Percentiles rank a stretch among this genome's conserved stretches.
phyloP scores from a whole-genome alignment of 2,329 filamentous ascomycete species.

The Ramularia collo-cygni region DNA sequence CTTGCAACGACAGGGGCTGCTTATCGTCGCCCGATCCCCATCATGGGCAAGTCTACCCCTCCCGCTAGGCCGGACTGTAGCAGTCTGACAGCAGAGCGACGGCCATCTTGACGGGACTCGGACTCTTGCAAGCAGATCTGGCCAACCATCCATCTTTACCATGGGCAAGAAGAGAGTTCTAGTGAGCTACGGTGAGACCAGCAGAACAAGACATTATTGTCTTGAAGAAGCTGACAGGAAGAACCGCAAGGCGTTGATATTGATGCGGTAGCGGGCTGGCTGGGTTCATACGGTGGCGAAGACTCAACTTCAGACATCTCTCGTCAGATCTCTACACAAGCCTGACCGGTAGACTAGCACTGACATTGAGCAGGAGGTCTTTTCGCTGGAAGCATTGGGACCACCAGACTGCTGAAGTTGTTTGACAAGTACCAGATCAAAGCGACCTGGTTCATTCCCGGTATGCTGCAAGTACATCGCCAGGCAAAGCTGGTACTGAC shows the following conservation, averaged over 20 bases:
- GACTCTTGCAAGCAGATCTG: background rate
- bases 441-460: constrained; percentile 56
- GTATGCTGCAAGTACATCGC: too few species aligned
- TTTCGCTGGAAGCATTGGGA: constrained; percentile 60
- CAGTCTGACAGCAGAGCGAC: constrained; percentile 1
- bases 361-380: constrained; percentile 42
- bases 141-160: background rate
- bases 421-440: constrained; percentile 66
- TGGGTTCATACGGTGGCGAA: constrained; percentile 66
- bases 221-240: background rate
- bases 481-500: too few species aligned
- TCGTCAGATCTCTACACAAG: constrained; percentile 13
- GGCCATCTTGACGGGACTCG: background rate
- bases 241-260: constrained; percentile 60
- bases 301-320: constrained; percentile 65
- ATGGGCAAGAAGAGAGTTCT: constrained; percentile 25
- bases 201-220: background rate
- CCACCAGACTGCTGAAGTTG: constrained; percentile 58
- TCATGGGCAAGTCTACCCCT: constrained; percentile 1
- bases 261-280: constrained; percentile 66
- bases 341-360: too few species aligned
- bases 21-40: constrained; percentile 6
- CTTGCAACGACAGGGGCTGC: background rate
- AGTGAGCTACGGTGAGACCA: constrained; percentile 18
- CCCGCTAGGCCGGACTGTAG: constrained; percentile 1